Evolutionary conservation across 768 basidiomycete species (phyloP).

Genomic region (Chalciporus sphaerocephalus): DNA sequence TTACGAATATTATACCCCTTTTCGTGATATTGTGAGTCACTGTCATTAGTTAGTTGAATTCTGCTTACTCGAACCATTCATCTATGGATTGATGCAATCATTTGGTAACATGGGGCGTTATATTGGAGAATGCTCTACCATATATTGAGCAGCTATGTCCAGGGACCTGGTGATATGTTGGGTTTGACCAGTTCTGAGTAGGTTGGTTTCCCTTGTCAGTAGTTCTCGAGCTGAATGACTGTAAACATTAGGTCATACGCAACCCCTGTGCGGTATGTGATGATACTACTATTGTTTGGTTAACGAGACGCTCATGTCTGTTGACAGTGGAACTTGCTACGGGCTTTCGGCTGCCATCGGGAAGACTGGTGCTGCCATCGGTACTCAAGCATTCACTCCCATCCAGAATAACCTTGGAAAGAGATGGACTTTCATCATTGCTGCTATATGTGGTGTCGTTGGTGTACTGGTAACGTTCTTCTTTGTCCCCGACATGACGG

Average conservation of each 20-base stretch:
- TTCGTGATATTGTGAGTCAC: constrained; percentile 62
- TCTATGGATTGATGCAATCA: constrained; percentile 71
- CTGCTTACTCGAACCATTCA: constrained; percentile 20
- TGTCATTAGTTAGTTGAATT: background rate
- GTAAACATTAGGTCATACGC: constrained; percentile 49
- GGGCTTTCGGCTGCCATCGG: constrained; percentile 65
- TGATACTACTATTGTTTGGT: background rate
- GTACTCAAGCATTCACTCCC: constrained; percentile 67
- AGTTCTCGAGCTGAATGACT: constrained; percentile 4
- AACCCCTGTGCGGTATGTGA: constrained; percentile 54
- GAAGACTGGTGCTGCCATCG: constrained; percentile 69
- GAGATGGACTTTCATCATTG: constrained; percentile 66
- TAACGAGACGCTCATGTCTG: background rate
- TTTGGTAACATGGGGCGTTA: constrained; percentile 56
- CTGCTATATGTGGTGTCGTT: constrained; percentile 60
- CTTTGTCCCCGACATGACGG: constrained; percentile 65
- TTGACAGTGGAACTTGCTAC: constrained; percentile 58
- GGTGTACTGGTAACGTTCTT: constrained; percentile 66
- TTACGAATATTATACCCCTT: constrained; percentile 56
- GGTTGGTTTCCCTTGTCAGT: constrained; percentile 21
- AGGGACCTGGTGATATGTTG: constrained; percentile 73
- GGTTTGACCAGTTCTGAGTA: constrained; percentile 64
- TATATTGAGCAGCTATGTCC: constrained; percentile 11
- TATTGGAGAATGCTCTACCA: background rate
- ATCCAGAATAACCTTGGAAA: constrained; percentile 66